Evolutionary conservation across 2,329 filamentous ascomycete species (phyloP).

Genomic region (Diplodia mutila): DNA sequence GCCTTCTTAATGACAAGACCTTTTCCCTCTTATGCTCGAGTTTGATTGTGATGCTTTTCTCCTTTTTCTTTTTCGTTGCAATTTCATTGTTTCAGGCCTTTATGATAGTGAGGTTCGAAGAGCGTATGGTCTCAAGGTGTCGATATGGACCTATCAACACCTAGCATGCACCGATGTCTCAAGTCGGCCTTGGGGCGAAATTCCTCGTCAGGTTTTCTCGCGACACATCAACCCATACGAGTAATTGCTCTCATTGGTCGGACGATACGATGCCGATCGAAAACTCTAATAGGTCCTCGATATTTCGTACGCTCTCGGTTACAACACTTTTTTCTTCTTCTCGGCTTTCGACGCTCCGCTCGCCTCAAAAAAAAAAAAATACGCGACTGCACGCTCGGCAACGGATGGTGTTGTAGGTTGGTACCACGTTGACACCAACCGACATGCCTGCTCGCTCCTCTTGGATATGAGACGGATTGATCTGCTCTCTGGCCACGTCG

Average conservation of each 20-base stretch:
- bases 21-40: background rate
- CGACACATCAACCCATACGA: no score
- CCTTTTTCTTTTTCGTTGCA: background rate
- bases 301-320: background rate
- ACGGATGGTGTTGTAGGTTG: background rate
- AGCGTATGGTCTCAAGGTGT: no score
- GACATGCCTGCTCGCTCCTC: background rate
- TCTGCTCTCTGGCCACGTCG: background rate
- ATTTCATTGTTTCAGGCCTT: background rate
- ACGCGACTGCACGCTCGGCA: background rate
- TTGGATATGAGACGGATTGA: no score
- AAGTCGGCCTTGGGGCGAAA: no score
- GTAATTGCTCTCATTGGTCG: background rate
- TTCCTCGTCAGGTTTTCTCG: no score
- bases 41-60: background rate
- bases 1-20: conserved; percentile 9
- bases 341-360: background rate
- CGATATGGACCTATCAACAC: no score
- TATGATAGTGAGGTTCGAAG: background rate
- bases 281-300: background rate
- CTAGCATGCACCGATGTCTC: no score
- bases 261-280: background rate
- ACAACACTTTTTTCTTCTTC: no score
- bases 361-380: background rate
- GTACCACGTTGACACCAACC: conserved; percentile 15